Evolutionary conservation across 2,329 filamentous ascomycete genomes (phyloP).

Genomic region (Fusarium mangiferae): DNA sequence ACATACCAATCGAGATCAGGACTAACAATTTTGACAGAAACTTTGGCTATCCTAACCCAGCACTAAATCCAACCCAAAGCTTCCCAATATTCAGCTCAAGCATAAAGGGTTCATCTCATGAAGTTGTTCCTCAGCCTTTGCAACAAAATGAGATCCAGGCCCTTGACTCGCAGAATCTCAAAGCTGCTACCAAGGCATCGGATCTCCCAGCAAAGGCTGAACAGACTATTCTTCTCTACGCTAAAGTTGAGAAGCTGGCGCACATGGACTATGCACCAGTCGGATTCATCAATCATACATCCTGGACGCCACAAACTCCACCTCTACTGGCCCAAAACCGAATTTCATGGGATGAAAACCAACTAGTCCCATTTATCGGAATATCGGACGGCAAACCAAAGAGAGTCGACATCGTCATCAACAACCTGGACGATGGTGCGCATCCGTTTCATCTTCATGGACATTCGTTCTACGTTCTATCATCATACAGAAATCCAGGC

Average conservation of each 20-base stretch:
- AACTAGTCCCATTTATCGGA: neutral
- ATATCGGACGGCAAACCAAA: fast-evolving
- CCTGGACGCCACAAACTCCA: conserved; percentile 1
- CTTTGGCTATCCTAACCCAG: conserved; percentile 1
- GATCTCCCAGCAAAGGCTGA: neutral
- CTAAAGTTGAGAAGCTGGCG: neutral
- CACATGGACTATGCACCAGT: conserved; percentile 15
- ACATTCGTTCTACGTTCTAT: neutral
- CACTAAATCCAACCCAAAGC: neutral
- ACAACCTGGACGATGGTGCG: neutral
- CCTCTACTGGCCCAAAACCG: neutral
- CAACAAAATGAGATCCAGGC: fast-evolving
- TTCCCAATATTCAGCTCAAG: neutral
- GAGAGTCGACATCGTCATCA: neutral
- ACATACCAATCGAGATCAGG: neutral
- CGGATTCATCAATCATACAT: conserved; percentile 9
- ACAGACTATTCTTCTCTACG: neutral
- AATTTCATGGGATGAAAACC: neutral
- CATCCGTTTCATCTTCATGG: conserved; percentile 11
- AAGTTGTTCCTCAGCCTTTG: fast-evolving
- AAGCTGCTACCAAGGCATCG: neutral
- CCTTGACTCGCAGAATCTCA: neutral
- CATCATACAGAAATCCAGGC: neutral
- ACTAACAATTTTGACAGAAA: neutral
- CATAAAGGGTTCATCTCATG: fast-evolving